Evolutionary conservation across 345 rosid species (phyloP), one percentile per base, ranked within the genome.

Genomic region (Theobroma cacao): DNA sequence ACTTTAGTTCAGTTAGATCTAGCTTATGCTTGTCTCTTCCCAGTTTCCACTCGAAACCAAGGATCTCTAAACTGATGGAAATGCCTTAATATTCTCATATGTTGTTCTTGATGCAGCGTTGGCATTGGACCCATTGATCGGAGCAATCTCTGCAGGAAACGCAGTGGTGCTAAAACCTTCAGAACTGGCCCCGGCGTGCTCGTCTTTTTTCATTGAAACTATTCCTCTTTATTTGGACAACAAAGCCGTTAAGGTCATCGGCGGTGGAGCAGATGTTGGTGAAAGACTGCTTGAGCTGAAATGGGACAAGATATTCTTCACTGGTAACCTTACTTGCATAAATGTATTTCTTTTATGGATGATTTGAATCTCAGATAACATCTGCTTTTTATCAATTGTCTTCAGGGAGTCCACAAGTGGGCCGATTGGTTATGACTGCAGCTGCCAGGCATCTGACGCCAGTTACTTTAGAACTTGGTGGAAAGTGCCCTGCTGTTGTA

Each of bases 241-340:
- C n/a, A 72, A 81, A 48, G 92, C 98, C n/a, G 78, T 95, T 45
- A 92, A 90, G 60, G 91, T 95, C 61, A 75, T 91, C n/a, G 79
- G 80, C 33, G 99, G 98, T 1, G 94, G 94, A 50, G 66, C 79
- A 31, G 93, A 92, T 31, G 87, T 89, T 0, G 84, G 86, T 0
- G 79, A 88, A n/a, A 83, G 61, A 33, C 87, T 95, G 48, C 92
- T 93, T 41, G 66, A 86, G 70, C 90, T 89, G 40, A 88, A 90
- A 75, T 93, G 97, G 97, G 94, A 95, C 87, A 93, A 95, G 87
- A 93, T 95, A 59, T 95, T 95, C 88, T 91, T 91, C 88, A 93
- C 98, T 0, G 99, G n/a, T n/a, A n/a, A n/a, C n/a, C n/a, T n/a
- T n/a, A n/a, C n/a, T n/a, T n/a, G n/a, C n/a, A n/a, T n/a, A n/a